Conservation (phyloP, 2,329 filamentous ascomycete genomes). For the Clonostachys sp. region DNA sequence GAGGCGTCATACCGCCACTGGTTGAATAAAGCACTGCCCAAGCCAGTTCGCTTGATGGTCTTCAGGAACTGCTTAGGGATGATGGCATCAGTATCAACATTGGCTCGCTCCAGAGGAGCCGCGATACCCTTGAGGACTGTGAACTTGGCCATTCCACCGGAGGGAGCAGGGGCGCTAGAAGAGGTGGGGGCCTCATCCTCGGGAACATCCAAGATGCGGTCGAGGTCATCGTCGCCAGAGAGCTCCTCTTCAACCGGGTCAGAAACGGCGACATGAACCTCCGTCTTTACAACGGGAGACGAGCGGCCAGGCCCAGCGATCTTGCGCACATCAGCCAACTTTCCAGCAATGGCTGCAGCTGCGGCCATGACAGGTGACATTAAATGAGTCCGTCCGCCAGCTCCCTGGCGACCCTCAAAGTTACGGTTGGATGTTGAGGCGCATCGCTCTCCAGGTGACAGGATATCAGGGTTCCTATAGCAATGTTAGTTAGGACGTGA, state of each 20-base stretch:
- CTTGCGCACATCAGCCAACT: conserved; percentile 86
- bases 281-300: conserved; percentile 26
- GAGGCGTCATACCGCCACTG: conserved; percentile 68
- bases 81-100: conserved; percentile 98
- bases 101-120: conserved; percentile 80
- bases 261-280: conserved; percentile 35
- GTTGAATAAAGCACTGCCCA: conserved; percentile 84
- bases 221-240: conserved; percentile 35
- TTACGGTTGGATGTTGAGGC: conserved; percentile 96
- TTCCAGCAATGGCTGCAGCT: conserved; percentile 83
- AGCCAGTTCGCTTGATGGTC: conserved; percentile 96
- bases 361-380: conserved; percentile 98
- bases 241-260: conserved; percentile 37
- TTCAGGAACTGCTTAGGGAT: conserved; percentile 99
- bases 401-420: conserved; percentile 94
- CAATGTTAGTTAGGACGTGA: background rate
- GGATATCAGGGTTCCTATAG: conserved; percentile 82
- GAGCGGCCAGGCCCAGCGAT: conserved; percentile 50
- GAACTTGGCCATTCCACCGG: conserved; percentile 77
- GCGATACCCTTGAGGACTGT: conserved; percentile 79
- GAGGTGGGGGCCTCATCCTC: conserved; percentile 60
- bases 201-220: conserved; percentile 51
- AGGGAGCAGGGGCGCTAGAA: conserved; percentile 47
- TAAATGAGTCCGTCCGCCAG: conserved; percentile 84
- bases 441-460: conserved; percentile 87